Percentiles rank a stretch among this genome's conserved stretches.
These are phyloP conservation scores for Pythium sp. DNA, from an alignment of 352 stramenopile genomes.

Conservation along the genomic window DNA sequence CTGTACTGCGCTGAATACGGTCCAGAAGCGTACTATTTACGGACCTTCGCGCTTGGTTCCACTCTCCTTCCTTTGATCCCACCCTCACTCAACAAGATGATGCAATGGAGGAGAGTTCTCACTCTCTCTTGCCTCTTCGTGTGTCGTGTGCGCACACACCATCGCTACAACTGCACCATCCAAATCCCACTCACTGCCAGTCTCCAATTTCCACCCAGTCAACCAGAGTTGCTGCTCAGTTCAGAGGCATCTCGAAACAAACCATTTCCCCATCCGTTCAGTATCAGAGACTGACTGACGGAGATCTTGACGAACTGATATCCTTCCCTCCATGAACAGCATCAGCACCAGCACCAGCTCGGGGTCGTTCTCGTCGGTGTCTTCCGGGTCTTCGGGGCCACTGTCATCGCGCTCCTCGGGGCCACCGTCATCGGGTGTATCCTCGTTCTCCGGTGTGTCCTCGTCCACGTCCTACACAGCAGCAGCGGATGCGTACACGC, in stretches of 20 bases:
- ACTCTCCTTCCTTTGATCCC: not conserved
- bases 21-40: too few species aligned
- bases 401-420: not conserved
- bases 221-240: too few species aligned
- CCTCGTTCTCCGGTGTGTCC: constrained; percentile 13
- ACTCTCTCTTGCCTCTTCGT: not conserved
- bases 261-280: not conserved
- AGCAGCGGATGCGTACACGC: constrained; percentile 18
- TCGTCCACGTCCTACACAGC: constrained; percentile 19
- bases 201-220: not conserved
- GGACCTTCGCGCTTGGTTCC: not conserved
- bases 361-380: not conserved
- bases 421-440: not conserved
- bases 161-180: not conserved
- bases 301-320: not conserved
- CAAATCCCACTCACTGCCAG: not conserved
- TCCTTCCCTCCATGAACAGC: not conserved
- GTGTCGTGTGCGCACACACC: not conserved
- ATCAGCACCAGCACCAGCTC: not conserved
- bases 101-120: not conserved
- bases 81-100: not conserved
- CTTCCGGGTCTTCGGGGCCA: not conserved
- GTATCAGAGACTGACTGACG: not conserved
- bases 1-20: too few species aligned
- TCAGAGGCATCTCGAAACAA: too few species aligned